Conservation (phyloP, 2,329 filamentous ascomycete genomes). For the Aureobasidium sp. region DNA sequence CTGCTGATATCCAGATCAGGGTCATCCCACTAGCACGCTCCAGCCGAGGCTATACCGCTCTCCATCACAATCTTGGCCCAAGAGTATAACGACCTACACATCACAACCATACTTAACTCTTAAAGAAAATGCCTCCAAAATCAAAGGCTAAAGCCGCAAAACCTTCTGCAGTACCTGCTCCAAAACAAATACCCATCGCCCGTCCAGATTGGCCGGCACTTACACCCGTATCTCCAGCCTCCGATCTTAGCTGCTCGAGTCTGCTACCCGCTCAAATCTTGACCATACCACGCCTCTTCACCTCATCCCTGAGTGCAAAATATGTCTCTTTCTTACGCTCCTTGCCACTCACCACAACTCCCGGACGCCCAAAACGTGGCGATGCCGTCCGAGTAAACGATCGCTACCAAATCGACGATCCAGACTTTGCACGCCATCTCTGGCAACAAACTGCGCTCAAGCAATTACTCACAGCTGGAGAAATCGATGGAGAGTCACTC, state of each 20-base stretch:
- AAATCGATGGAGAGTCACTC: conserved; percentile 26
- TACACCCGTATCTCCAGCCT: conserved; percentile 59
- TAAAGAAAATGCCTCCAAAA: conserved; percentile 21
- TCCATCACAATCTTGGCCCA: not conserved
- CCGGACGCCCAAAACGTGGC: conserved; percentile 68
- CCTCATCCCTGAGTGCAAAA: conserved; percentile 63
- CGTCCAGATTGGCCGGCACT: conserved; percentile 64
- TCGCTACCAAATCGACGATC: conserved; percentile 74
- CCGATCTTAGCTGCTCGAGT: conserved; percentile 55
- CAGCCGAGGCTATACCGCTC: conserved; percentile 3
- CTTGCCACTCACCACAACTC: conserved; percentile 69
- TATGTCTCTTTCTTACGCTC: conserved; percentile 68
- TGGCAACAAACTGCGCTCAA: conserved; percentile 73
- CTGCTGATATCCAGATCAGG: not conserved
- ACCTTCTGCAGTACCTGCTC: not conserved
- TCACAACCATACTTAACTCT: not conserved
- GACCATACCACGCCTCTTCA: conserved; percentile 67
- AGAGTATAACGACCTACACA: no score
- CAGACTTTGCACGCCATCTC: conserved; percentile 62
- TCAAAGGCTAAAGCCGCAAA: conserved; percentile 10
- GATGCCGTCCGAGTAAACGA: conserved; percentile 85
- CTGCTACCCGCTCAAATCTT: conserved; percentile 61
- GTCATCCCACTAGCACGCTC: not conserved
- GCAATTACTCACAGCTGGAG: conserved; percentile 45
- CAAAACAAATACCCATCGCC: conserved; percentile 8